Conservation (phyloP, 2,329 filamentous ascomycete species). For the Ramularia collo-cygni region DNA sequence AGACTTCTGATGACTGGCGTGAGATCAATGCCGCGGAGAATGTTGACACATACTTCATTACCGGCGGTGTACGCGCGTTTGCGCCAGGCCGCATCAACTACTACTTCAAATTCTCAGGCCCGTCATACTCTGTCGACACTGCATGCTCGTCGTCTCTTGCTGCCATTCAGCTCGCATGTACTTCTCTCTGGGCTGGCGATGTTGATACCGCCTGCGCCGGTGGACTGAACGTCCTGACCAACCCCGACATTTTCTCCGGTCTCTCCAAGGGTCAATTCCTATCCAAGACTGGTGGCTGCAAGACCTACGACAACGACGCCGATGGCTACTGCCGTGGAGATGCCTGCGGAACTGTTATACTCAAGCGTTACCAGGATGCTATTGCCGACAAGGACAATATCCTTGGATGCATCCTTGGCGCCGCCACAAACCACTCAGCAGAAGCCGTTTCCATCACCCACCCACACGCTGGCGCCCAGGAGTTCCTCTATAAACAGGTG, state of each 20-base stretch:
- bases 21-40: conserved; percentile 68
- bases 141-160: conserved; percentile 70
- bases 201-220: conserved; percentile 77
- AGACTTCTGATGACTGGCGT: conserved; percentile 70
- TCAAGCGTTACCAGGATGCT: conserved; percentile 76
- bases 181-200: conserved; percentile 66
- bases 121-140: conserved; percentile 67
- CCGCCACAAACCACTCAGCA: conserved; percentile 74
- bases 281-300: conserved; percentile 68
- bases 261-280: conserved; percentile 71
- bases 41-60: conserved; percentile 63
- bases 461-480: conserved; percentile 71
- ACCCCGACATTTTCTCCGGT: conserved; percentile 72
- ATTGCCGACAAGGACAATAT: conserved; percentile 64
- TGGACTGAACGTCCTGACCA: conserved; percentile 70
- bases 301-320: conserved; percentile 72
- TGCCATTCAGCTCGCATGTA: conserved; percentile 65
- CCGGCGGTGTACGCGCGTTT: conserved; percentile 56
- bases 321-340: conserved; percentile 81
- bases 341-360: conserved; percentile 63
- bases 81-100: conserved; percentile 64
- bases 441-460: conserved; percentile 78
- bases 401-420: conserved; percentile 67
- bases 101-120: conserved; percentile 69
- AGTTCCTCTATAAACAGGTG: conserved; percentile 62